Percentiles rank a stretch among this genome's conserved stretches.
Evolutionary conservation across 371 early-diverging fungal species (phyloP).

Genomic region (Syncephalastrum racemosum): DNA sequence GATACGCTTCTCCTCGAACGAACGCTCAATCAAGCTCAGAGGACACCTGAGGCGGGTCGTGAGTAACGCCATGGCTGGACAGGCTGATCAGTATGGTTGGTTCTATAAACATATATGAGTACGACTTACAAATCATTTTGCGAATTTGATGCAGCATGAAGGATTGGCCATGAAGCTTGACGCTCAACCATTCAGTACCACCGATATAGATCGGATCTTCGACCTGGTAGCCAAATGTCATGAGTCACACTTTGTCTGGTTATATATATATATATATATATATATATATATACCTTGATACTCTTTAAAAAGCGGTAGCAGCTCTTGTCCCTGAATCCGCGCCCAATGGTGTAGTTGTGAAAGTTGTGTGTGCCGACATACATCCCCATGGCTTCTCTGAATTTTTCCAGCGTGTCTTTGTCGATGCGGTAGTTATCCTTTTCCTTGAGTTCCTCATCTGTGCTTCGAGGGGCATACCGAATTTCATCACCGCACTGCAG

Average conservation of each 20-base stretch:
- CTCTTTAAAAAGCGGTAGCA: slow-evolving; percentile 79
- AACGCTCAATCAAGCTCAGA: slow-evolving; percentile 53
- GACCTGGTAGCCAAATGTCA: slow-evolving; percentile 32
- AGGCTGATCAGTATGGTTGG: neutral
- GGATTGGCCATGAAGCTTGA: slow-evolving; percentile 95
- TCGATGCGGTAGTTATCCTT: slow-evolving; percentile 65
- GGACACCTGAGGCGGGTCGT: slow-evolving; percentile 76
- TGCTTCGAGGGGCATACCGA: slow-evolving; percentile 37
- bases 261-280: neutral
- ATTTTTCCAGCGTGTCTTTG: slow-evolving; percentile 51
- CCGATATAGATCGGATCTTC: slow-evolving; percentile 75
- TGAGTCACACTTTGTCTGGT: neutral
- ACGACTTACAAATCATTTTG: slow-evolving; percentile 91
- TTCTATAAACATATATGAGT: neutral
- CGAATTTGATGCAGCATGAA: slow-evolving; percentile 99
- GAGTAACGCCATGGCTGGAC: slow-evolving; percentile 74
- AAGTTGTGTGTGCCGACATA: slow-evolving; percentile 95
- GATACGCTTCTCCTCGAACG: slow-evolving; percentile 68
- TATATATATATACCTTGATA: slow-evolving; percentile 57
- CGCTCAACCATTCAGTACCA: slow-evolving; percentile 89
- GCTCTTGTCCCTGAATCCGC: slow-evolving; percentile 71
- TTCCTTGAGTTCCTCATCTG: slow-evolving; percentile 46
- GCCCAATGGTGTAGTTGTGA: slow-evolving; percentile 95
- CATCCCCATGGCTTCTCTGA: slow-evolving; percentile 66
- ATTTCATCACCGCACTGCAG: slow-evolving; percentile 26